These are phyloP conservation scores for Trichoderma gamsii DNA, from an alignment of 495 filamentous ascomycete species.

Conservation along the genomic window DNA sequence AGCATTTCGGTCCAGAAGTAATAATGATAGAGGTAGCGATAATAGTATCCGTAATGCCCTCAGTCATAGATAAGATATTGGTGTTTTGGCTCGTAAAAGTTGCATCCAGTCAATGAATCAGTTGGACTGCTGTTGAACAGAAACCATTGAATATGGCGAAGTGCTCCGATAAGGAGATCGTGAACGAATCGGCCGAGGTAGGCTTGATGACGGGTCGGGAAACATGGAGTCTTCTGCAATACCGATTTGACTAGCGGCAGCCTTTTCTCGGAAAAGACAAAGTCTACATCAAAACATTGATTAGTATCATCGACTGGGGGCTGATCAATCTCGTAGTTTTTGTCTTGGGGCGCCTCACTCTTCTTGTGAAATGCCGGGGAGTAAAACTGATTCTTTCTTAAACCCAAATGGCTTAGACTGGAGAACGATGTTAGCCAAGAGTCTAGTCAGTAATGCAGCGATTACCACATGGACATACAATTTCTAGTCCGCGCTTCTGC, in stretches of 20 bases:
- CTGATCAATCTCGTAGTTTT: not conserved
- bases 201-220: conserved; percentile 14
- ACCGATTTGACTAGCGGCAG: conserved; percentile 32
- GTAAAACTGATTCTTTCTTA: conserved; percentile 31
- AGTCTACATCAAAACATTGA: conserved; percentile 23
- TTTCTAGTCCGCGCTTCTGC: not conserved
- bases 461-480: not conserved
- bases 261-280: conserved; percentile 37
- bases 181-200: not conserved
- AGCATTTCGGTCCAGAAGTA: not conserved
- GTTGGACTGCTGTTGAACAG: not conserved
- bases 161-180: conserved; percentile 2
- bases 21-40: not conserved
- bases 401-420: conserved; percentile 44
- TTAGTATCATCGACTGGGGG: not conserved
- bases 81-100: not conserved
- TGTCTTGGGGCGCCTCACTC: conserved; percentile 29
- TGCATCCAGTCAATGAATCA: not conserved
- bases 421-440: conserved; percentile 21
- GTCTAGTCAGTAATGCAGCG: not conserved
- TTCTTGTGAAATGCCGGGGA: conserved; percentile 39
- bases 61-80: not conserved
- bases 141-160: not conserved
- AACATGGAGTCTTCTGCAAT: conserved; percentile 22
- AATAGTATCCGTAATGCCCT: not conserved